Percentiles rank a stretch among this genome's conserved stretches.
Conservation (phyloP, 179 eudicot species). For the Drosera spatulata region DNA sequence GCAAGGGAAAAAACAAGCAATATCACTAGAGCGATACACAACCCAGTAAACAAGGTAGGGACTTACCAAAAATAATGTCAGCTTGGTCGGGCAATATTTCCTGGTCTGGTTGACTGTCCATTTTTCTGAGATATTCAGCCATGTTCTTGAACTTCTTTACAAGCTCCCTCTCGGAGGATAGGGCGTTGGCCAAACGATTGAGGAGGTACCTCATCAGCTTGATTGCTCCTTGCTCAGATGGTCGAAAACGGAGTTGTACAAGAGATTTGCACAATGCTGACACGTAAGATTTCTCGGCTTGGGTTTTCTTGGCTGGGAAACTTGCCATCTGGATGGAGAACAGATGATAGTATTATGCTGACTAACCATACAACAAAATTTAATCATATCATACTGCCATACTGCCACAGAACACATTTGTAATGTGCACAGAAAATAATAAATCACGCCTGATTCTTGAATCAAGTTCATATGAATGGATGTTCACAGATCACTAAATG, state of each 20-base stretch:
- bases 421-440: too few relatives aligned
- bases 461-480: too few relatives aligned
- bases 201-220: constrained; percentile 61
- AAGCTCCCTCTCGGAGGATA: constrained; percentile 66
- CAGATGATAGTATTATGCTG: not conserved
- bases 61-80: constrained; percentile 38
- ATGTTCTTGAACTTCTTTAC: constrained; percentile 55
- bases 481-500: not conserved
- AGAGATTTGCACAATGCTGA: constrained; percentile 63
- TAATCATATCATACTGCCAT: not conserved
- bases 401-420: too few relatives aligned
- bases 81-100: constrained; percentile 45
- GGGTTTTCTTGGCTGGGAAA: constrained; percentile 56
- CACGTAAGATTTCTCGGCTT: constrained; percentile 71
- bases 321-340: constrained; percentile 32
- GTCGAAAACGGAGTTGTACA: constrained; percentile 49
- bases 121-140: constrained; percentile 46
- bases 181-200: constrained; percentile 34
- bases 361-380: not conserved
- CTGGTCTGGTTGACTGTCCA: constrained; percentile 51
- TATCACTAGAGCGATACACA: too few relatives aligned
- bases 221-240: constrained; percentile 58
- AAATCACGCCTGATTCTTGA: too few relatives aligned
- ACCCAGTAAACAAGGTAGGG: too few relatives aligned
- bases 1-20: too few relatives aligned